Evolutionary conservation across 768 basidiomycete species (phyloP).

Genomic region (Mycena venus): DNA sequence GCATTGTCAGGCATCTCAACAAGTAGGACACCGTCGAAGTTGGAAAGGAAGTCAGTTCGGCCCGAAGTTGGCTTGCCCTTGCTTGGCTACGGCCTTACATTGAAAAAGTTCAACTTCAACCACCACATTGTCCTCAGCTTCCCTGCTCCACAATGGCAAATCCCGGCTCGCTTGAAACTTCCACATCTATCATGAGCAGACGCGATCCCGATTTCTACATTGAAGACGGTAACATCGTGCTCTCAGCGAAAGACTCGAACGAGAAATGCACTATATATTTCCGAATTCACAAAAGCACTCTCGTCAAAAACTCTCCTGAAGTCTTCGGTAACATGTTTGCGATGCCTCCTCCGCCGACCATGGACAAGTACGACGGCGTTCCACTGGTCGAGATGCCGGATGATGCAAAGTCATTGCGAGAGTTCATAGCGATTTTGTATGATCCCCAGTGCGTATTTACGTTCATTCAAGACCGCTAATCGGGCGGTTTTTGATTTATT

Average conservation of each 20-base stretch:
- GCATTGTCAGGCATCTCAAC: neutral
- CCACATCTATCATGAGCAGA: no score
- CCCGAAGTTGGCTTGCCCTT: no score
- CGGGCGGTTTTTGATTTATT: neutral
- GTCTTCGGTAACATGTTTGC: constrained; percentile 5
- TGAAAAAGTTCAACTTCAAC: no score
- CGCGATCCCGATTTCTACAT: neutral
- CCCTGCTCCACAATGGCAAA: no score
- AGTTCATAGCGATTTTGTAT: neutral
- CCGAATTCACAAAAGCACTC: neutral
- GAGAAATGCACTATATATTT: neutral
- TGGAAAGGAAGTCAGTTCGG: no score
- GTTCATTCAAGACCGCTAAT: neutral
- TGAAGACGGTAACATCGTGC: neutral
- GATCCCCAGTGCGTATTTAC: neutral
- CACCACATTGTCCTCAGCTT: no score
- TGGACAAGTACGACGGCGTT: neutral
- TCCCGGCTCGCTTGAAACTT: no score
- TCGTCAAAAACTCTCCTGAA: neutral
- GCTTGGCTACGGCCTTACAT: no score
- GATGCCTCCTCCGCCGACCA: neutral
- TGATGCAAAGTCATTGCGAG: neutral
- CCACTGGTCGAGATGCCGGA: neutral
- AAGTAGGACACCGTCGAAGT: neutral
- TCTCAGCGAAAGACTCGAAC: neutral